Base-by-base conservation (phyloP, 805 yeast genomes). In the Cyberlindnera samutprakarnensis region DNA sequence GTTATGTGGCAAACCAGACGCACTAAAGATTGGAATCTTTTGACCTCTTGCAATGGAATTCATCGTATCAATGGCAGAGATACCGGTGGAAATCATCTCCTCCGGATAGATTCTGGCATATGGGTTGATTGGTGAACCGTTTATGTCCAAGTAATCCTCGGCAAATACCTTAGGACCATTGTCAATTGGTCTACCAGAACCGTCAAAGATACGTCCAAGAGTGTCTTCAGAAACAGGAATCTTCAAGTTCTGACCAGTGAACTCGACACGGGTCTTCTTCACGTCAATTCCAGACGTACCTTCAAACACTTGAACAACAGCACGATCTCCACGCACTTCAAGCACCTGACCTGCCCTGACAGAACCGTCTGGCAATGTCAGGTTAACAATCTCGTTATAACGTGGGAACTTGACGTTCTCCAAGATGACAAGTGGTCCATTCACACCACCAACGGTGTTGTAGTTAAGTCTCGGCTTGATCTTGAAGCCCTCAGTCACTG, bases 31-130 rank as follows among this genome's bases (percentile, higher is more conserved):
- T 34, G 99, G 99, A 59, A 92, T 92, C 69, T 92, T 92, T 69
- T 92, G 99, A 48, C 99, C 99, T 75, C 99, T 85, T 39, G 99
- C 99, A 71, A 92, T 92, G 27, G 98, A 90, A 66, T 92, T 94
- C 98, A 92, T 92, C 36, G 96, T 88, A 62, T 92, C 99, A 56
- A 92, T 92, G 31, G 98, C 96, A 30, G 96, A 88, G 43, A 92
- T 73, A 75, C 99, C 99, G 14, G 99, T 94, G 32, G 96, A 87
- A 51, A 92, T 92, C 99, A 92, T 92, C 69, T 92, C 99, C 70
- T 92, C 98, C 19, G 99, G 99, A 60, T 94, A 94, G 49, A 92
- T 92, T 67, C 99, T 88, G 27, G 96, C 94, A 60, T 65, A 92
- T 33, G 99, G 99, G 58, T 92, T 92, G 62, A 92, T 92, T 54